phyloP scores from a whole-genome alignment of 768 basidiomycete species.

The Calocera viscosa region DNA sequence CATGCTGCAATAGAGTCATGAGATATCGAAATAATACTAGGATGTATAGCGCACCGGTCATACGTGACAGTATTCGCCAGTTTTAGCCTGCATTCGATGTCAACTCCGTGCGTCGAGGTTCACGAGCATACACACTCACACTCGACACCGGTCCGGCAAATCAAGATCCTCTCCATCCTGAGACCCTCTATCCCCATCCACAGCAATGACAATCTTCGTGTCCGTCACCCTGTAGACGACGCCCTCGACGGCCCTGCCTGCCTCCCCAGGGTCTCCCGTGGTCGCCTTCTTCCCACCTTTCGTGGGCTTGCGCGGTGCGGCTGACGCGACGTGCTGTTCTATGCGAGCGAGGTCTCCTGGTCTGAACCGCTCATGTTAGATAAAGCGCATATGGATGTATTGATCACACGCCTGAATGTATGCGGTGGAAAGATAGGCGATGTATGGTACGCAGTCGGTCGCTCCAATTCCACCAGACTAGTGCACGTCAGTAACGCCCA shows the following conservation, averaged over 20 bases:
- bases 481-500: background rate
- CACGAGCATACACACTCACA: slow-evolving; percentile 30
- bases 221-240: slow-evolving; percentile 87
- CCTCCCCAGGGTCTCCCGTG: slow-evolving; percentile 28
- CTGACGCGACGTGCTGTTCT: slow-evolving; percentile 47
- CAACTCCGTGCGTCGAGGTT: too few species aligned
- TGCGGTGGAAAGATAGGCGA: slow-evolving; percentile 69
- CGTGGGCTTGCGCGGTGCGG: slow-evolving; percentile 31
- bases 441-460: slow-evolving; percentile 67
- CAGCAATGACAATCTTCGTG: slow-evolving; percentile 65
- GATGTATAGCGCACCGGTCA: slow-evolving; percentile 43
- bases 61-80: slow-evolving; percentile 87
- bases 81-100: slow-evolving; percentile 63
- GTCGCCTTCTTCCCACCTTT: slow-evolving; percentile 33
- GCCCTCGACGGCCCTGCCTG: slow-evolving; percentile 44
- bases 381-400: background rate
- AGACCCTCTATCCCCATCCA: slow-evolving; percentile 35
- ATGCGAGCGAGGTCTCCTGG: slow-evolving; percentile 83
- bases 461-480: slow-evolving; percentile 76
- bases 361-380: slow-evolving; percentile 28
- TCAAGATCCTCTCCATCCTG: slow-evolving; percentile 51
- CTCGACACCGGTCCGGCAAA: slow-evolving; percentile 69
- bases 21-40: slow-evolving; percentile 9
- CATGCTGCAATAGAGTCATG: slow-evolving; percentile 48
- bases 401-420: slow-evolving; percentile 49